Evolutionary conservation across 2,329 filamentous ascomycete species (phyloP), one percentile per base, ranked within the genome.

Genomic region (Neurospora sp.): DNA sequence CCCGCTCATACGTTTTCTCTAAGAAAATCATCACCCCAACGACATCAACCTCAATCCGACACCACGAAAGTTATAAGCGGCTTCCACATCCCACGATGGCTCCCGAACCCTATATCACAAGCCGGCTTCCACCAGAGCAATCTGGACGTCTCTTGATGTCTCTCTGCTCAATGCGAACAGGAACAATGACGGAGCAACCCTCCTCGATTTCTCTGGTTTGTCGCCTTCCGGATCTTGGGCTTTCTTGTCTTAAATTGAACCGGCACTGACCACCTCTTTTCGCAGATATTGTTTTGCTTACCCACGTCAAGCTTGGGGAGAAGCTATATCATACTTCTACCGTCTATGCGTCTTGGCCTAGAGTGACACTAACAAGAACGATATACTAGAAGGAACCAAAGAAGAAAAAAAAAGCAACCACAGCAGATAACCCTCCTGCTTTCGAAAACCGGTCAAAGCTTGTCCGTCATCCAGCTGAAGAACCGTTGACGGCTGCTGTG

Each of bases 301-400:
- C 39, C 39, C 7, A 17, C 15, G 15, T 17, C 39, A 42, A 17
- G 3, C 6, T 15, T 17, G 6, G 39, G 15, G 39, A 1, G 15
- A 8, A 8, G 13, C 39, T 15, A 2, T 38, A 40, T 1, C 28
- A 33, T 33, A 33, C 28, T 33, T 33, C 28, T 33, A 33, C 39
- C 0, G 4, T 40, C 2, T 0, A 7, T 4, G 15, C 2, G 39
- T 2, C 5, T 1, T 40, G 6, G 4, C 17, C 40, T 4, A 17
- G 40, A 42, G 17, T n/a, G n/a, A 43, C 9, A 19, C 17, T 4
- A 0, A 10, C 1, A 4, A 19, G n/a, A 43, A 1, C 42, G n/a
- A 19, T 9, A n/a, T 1, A 19, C 5, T n/a, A 4, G 2, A 43
- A 43, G 17, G 42, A 33, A 19, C 19, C 19, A 19, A 3, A 43